Conservation (phyloP, 768 basidiomycete species). For the Trametes cingulata region DNA sequence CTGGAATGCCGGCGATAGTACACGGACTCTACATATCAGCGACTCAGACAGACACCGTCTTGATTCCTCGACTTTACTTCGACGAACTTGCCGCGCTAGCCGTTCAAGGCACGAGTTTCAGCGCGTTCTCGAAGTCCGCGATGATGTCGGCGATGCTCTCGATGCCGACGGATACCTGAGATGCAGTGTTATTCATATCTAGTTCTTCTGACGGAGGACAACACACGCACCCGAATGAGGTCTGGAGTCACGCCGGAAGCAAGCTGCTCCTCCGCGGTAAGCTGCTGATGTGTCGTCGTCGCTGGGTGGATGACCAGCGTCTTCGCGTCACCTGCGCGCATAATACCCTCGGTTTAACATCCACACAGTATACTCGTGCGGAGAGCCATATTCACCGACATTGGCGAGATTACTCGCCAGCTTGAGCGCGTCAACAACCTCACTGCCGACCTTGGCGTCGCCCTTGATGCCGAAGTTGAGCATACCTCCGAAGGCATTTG, state of each 20-base stretch:
- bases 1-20: too few relatives aligned
- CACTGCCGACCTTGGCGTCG: slow-evolving; percentile 46
- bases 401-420: slow-evolving; percentile 81
- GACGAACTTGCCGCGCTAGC: too few relatives aligned
- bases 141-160: slow-evolving; percentile 47
- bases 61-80: too few relatives aligned
- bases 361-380: slow-evolving; percentile 31
- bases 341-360: slow-evolving; percentile 7
- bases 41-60: too few relatives aligned
- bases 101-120: slow-evolving; percentile 34
- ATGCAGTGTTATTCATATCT: not conserved
- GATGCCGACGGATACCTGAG: slow-evolving; percentile 43
- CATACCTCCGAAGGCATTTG: slow-evolving; percentile 67
- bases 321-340: slow-evolving; percentile 59
- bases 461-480: slow-evolving; percentile 79
- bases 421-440: slow-evolving; percentile 68
- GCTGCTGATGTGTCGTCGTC: slow-evolving; percentile 75
- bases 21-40: too few relatives aligned
- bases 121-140: slow-evolving; percentile 43
- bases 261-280: slow-evolving; percentile 60
- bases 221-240: slow-evolving; percentile 61
- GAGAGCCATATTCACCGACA: slow-evolving; percentile 49
- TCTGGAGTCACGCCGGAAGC: slow-evolving; percentile 74
- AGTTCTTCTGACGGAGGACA: not conserved
- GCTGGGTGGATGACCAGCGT: slow-evolving; percentile 80